phyloP scores from a whole-genome alignment of 306 rosid genomes.

The Ormosia emarginata region DNA sequence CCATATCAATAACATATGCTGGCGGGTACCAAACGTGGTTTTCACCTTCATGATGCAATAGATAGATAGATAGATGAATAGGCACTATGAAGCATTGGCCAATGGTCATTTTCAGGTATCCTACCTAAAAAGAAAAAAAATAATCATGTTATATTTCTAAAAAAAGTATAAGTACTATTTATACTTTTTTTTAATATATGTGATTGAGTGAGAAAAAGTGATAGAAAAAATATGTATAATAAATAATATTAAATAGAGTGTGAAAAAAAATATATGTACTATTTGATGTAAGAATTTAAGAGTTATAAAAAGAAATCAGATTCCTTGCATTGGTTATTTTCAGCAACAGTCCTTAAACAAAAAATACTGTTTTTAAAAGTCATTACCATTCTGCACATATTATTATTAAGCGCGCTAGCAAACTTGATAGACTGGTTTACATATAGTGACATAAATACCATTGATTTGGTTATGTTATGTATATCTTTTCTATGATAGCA shows the following conservation, averaged over 20 bases:
- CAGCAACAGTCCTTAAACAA: not conserved
- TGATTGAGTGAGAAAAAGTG: too few species aligned
- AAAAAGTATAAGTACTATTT: too few species aligned
- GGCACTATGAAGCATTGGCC: not conserved
- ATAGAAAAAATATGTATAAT: too few species aligned
- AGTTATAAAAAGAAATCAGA: not conserved
- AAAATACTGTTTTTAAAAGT: not conserved
- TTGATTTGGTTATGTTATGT: too few species aligned
- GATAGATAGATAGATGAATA: not conserved
- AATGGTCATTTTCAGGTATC: not conserved
- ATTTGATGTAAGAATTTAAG: too few species aligned
- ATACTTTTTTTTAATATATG: too few species aligned
- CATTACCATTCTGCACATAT: not conserved
- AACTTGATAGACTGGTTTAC: slow-evolving; percentile 2
- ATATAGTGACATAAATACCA: slow-evolving; percentile 22
- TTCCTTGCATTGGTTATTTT: not conserved
- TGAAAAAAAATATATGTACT: too few species aligned
- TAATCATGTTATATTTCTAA: too few species aligned
- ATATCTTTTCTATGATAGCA: too few species aligned
- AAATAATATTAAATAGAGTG: too few species aligned
- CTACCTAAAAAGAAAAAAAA: not conserved
- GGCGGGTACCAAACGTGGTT: not conserved
- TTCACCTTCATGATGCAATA: not conserved
- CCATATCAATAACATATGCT: not conserved
- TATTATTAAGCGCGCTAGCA: not conserved